Base-by-base conservation (phyloP, 306 rosid genomes). In the Acacia acuminata region DNA sequence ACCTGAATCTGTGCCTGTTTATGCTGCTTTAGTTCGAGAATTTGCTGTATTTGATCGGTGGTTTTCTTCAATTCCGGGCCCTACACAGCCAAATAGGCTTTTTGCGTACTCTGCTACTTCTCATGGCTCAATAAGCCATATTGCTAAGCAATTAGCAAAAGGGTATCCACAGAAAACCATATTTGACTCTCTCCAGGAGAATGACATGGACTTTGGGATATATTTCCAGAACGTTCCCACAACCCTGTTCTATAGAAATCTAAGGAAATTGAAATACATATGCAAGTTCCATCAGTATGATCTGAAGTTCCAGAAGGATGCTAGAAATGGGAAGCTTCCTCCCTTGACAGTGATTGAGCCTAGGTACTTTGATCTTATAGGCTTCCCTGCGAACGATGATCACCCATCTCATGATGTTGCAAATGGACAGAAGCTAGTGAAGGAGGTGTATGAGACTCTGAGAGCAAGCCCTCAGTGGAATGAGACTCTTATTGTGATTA, bases 41-140 rank as follows among this genome's bases (percentile, higher is more conserved):
- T 96, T 92, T 55, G 94, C 94, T 0, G 94, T 92, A 55, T 93
- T 93, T 61, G 99, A 96, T 81, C 84, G 97, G 66, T 96, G 99
- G 99, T 96, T 96, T 85, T 93, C 97, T 81, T 88, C 99, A 60
- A 92, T 96, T 74, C 99, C 99, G 2, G 98, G 98, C 56, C 99
- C 99, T 51, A 96, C 99, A 12, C 99, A 96, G 85, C 99, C 98
- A 82, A 93, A 96, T 81, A 91, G 99, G 88, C 93, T 96, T 16
- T 96, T 96, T 81, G 98, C 86, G 48, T 96, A 96, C 79, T 96
- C 99, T 42, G 97, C 98, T 6, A 96, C 99, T 45, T 96, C 99
- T 82, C 99, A 96, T 70, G 99, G 99, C 55, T 93, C 99, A 61
- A 90, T 95, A 25, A 89, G 97, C 82, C 99, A 96, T 87, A 90